Percentiles rank a stretch among this genome's conserved stretches.
Evolutionary conservation across 805 yeast species (phyloP).

Genomic region (Komagataella populi): DNA sequence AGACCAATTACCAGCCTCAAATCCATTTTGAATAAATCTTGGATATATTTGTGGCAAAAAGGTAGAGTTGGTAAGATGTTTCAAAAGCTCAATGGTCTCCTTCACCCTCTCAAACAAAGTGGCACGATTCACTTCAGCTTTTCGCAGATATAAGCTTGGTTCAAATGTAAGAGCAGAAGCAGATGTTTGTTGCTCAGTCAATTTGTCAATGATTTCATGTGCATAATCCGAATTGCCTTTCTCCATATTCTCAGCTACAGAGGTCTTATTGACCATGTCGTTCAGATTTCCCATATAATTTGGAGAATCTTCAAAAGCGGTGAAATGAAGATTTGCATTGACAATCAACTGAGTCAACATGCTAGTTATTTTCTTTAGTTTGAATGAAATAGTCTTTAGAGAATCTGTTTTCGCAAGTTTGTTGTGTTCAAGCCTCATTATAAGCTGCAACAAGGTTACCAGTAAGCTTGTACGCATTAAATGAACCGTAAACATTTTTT

Average conservation of each 20-base stretch:
- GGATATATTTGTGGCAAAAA: constrained; percentile 50
- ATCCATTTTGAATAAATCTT: constrained; percentile 48
- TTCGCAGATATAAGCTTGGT: not conserved
- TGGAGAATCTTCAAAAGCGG: constrained; percentile 14
- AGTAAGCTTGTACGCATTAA: constrained; percentile 39
- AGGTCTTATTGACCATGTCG: not conserved
- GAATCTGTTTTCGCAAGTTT: constrained; percentile 34
- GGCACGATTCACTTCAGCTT: not conserved
- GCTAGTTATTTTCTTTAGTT: constrained; percentile 37
- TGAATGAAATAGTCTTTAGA: constrained; percentile 30
- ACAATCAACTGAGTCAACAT: constrained; percentile 51
- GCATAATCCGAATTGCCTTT: not conserved
- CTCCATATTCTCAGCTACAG: not conserved
- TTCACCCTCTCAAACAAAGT: not conserved
- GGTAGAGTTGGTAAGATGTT: not conserved
- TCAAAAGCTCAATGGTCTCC: not conserved
- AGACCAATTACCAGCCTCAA: constrained; percentile 71
- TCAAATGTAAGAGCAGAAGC: not conserved
- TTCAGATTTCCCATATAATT: constrained; percentile 11
- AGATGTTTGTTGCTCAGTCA: not conserved
- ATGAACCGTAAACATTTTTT: constrained; percentile 37
- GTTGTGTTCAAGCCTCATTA: constrained; percentile 38
- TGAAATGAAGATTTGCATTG: constrained; percentile 48
- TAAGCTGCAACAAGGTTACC: constrained; percentile 37
- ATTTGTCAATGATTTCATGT: not conserved